Evolutionary conservation across 2,329 filamentous ascomycete species (phyloP), one percentile per base, ranked within the genome.

Genomic region (Colletotrichum viniferum): DNA sequence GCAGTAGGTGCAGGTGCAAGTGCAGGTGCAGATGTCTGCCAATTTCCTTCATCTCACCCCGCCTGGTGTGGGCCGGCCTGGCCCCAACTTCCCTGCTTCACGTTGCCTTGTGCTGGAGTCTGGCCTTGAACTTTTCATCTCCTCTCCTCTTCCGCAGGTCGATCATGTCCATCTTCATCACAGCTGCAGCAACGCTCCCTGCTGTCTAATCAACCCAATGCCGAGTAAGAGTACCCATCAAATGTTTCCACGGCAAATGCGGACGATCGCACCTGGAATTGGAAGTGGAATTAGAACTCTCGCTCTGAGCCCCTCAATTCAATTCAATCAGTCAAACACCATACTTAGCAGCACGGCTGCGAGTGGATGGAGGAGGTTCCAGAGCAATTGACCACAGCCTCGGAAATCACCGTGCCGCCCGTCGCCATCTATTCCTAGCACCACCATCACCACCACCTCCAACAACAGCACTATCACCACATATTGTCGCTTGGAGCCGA

Each of bases 151-250:
- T 26, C 56, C 38, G 21, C 30, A 64, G 30, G 68, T 38, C 69
- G 73, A 75, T 75, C 73, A 67, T 75, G 69, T 48, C 63, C 69
- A 73, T 73, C 69, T 73, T 73, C 63, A 73, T 73, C 64, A 67
- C 48, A 48, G 32, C 30, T 64, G 73, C 69, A 75, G 58, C 73
- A 64, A 36, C 48, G 28, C 73, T 72, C 69, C 73, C 58, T 68
- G 73, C 32, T 34, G 28, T 24, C 21, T 61, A 72, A 67, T 67
- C 61, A 72, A 67, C 38, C 43, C 58, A 72, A 72, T 71, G 55
- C 73, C 69, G 73, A 75, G 24, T 4, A n/a, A n/a, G 24, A 24
- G 56, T 69, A 55, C 36, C 43, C 67, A 62, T 32, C 61, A 34
- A 36, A 32, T 28, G 34, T 38, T 64, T 73, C 34, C 43, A 26